These are phyloP conservation scores for Amphichorda felina DNA, from an alignment of 2,329 filamentous ascomycete genomes.

Conservation along the genomic window DNA sequence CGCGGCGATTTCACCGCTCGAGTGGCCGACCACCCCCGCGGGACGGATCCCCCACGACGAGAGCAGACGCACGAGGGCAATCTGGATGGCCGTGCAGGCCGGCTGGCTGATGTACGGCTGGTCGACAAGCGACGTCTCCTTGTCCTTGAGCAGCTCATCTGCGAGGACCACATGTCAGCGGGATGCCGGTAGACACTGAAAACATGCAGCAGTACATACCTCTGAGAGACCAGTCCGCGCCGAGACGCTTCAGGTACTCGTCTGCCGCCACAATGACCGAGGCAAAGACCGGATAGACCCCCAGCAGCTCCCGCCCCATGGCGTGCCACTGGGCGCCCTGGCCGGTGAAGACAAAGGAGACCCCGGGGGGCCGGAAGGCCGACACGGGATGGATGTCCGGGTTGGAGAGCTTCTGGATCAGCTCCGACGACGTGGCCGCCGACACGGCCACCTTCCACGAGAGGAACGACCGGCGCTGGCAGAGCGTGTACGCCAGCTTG, in stretches of 20 bases:
- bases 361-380: constrained; percentile 5
- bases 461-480: constrained; percentile 29
- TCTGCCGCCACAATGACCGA: constrained; percentile 12
- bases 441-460: constrained; percentile 30
- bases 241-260: constrained; percentile 18
- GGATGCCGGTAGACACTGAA: no score
- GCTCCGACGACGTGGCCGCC: constrained; percentile 28
- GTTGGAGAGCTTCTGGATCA: constrained; percentile 9
- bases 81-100: constrained; percentile 31
- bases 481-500: constrained; percentile 35
- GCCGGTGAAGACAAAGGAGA: constrained; percentile 19
- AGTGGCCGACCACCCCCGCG: constrained; percentile 29
- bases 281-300: constrained; percentile 9
- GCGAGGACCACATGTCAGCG: no score
- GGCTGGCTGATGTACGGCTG: constrained; percentile 31
- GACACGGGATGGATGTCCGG: background rate
- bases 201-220: no score
- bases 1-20: constrained; percentile 34
- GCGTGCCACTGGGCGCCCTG: constrained; percentile 10
- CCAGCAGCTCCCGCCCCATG: constrained; percentile 10
- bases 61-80: constrained; percentile 31
- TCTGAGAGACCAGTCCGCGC: constrained; percentile 21
- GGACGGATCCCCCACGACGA: constrained; percentile 28
- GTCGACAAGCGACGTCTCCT: constrained; percentile 18
- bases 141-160: constrained; percentile 23